Evolutionary conservation across 2,329 filamentous ascomycete species (phyloP).

Genomic region (Pochonia chlamydosporia): DNA sequence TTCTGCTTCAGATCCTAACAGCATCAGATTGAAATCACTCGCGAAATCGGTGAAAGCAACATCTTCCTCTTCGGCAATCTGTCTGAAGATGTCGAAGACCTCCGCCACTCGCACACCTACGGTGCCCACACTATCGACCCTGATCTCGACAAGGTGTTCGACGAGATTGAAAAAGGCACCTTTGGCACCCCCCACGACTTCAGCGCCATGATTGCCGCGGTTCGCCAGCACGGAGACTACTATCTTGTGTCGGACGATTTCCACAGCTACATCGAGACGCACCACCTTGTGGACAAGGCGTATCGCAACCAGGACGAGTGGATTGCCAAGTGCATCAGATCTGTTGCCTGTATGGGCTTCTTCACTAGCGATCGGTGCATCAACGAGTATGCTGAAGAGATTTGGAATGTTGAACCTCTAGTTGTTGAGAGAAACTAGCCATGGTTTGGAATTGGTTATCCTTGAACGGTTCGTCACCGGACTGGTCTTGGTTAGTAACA

Average conservation of each 20-base stretch:
- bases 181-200: slow-evolving; percentile 81
- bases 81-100: slow-evolving; percentile 91
- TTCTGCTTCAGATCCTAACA: background rate
- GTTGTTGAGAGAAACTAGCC: slow-evolving; percentile 27
- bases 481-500: no score
- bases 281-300: slow-evolving; percentile 82
- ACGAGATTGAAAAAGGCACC: slow-evolving; percentile 68
- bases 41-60: slow-evolving; percentile 92
- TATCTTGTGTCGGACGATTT: slow-evolving; percentile 98
- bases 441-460: no score
- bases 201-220: slow-evolving; percentile 73
- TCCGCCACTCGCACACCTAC: slow-evolving; percentile 86
- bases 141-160: slow-evolving; percentile 74
- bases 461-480: no score
- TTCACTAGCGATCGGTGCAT: slow-evolving; percentile 94
- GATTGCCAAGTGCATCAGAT: slow-evolving; percentile 83
- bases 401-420: slow-evolving; percentile 94
- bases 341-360: slow-evolving; percentile 93
- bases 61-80: slow-evolving; percentile 98
- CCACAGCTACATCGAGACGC: slow-evolving; percentile 87
- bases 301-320: slow-evolving; percentile 91
- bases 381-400: slow-evolving; percentile 92
- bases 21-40: slow-evolving; percentile 81
- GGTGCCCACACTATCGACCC: slow-evolving; percentile 72
- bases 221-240: slow-evolving; percentile 91